Conservation (phyloP, 306 rosid genomes). For the Malus fusca region DNA sequence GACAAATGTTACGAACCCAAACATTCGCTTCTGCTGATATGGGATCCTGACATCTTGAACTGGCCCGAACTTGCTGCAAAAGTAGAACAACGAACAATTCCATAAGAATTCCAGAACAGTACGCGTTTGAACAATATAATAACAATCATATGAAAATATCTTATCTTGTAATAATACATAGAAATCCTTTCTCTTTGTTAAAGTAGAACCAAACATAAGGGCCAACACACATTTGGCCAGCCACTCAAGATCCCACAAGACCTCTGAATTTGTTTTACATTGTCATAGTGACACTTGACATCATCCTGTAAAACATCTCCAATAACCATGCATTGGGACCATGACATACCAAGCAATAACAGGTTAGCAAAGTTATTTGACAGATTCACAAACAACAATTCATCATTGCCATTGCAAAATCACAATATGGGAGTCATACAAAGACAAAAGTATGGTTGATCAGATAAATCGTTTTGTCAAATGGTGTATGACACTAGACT, state of each 20-base stretch:
- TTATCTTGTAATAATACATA: not conserved
- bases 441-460: not conserved
- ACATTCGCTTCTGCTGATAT: conserved; percentile 96
- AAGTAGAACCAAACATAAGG: not conserved
- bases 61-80: conserved; percentile 84
- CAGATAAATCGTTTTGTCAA: not conserved
- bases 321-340: not conserved
- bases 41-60: conserved; percentile 99
- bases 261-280: not conserved
- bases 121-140: not conserved
- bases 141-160: not conserved
- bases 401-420: not conserved
- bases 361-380: not conserved
- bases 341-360: not conserved
- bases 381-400: not conserved
- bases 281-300: not conserved
- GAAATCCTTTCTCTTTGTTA: not conserved
- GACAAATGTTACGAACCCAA: conserved; percentile 92
- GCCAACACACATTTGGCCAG: not conserved
- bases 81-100: conserved; percentile 7
- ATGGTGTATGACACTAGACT: not conserved
- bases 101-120: conserved; percentile 14
- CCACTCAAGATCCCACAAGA: not conserved
- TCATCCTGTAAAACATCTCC: not conserved
- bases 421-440: not conserved